These are phyloP conservation scores for Glycine latifolia DNA, from an alignment of 306 rosid genomes.

Conservation along the genomic window DNA sequence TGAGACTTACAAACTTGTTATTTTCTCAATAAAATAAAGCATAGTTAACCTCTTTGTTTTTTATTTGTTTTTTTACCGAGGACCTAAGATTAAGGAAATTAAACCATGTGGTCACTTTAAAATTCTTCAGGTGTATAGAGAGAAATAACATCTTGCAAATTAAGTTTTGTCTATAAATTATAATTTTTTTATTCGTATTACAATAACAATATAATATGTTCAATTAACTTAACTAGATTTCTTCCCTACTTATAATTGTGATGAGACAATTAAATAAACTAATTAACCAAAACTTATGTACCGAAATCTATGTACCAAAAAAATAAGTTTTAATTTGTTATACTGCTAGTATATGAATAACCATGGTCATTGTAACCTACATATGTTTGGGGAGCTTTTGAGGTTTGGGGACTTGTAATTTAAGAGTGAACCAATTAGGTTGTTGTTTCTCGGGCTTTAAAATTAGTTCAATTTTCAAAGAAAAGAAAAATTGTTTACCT, in stretches of 20 bases:
- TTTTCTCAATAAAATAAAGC: background rate
- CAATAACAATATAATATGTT: too few relatives aligned
- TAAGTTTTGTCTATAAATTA: too few relatives aligned
- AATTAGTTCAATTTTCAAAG: conserved; percentile 41
- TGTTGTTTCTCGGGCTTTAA: conserved; percentile 5
- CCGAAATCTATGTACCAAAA: too few relatives aligned
- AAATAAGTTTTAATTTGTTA: background rate
- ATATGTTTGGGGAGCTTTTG: background rate
- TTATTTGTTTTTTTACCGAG: too few relatives aligned
- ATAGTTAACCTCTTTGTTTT: background rate
- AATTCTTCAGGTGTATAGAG: background rate
- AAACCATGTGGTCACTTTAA: background rate
- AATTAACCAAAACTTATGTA: background rate
- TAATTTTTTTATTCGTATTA: too few relatives aligned
- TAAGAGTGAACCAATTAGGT: conserved; percentile 1
- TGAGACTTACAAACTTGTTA: background rate
- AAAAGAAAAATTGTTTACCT: conserved; percentile 54
- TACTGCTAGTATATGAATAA: too few relatives aligned
- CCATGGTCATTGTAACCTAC: too few relatives aligned
- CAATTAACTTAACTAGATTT: too few relatives aligned
- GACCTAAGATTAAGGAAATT: background rate
- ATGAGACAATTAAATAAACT: background rate
- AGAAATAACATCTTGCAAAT: background rate
- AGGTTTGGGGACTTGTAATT: conserved; percentile 4
- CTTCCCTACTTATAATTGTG: background rate